These are phyloP conservation scores for Debaryomyces sp. DNA, from an alignment of 1,139 yeast genomes.

Conservation along the genomic window DNA sequence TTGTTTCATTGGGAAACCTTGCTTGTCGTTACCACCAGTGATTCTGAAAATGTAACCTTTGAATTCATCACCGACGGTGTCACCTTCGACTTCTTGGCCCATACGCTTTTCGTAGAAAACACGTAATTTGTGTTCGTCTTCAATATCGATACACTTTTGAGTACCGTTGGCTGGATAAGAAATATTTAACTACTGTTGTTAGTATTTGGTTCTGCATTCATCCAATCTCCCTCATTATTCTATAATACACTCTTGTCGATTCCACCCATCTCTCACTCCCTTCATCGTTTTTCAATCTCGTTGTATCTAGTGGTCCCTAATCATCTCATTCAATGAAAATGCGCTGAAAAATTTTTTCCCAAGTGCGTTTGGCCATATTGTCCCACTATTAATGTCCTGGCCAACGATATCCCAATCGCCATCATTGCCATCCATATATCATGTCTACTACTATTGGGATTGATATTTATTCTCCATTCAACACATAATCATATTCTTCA, in stretches of 20 bases:
- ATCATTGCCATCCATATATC: background rate
- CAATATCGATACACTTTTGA: slow-evolving; percentile 96
- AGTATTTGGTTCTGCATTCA: background rate
- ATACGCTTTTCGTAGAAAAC: slow-evolving; percentile 99
- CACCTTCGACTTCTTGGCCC: slow-evolving; percentile 99
- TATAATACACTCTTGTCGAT: background rate
- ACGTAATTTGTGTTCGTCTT: slow-evolving; percentile 99
- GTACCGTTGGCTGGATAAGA: slow-evolving; percentile 99
- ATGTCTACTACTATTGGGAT: background rate
- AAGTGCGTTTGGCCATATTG: background rate
- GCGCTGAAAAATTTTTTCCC: background rate
- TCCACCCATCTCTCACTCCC: background rate
- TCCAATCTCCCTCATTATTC: background rate
- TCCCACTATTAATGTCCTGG: background rate
- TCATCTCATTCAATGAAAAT: background rate
- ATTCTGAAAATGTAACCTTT: slow-evolving; percentile 99
- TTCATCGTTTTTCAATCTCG: background rate
- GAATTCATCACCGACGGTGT: slow-evolving; percentile 97
- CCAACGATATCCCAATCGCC: background rate
- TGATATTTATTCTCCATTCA: background rate
- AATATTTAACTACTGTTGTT: slow-evolving; percentile 78
- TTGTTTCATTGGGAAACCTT: slow-evolving; percentile 99
- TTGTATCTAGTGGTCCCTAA: background rate
- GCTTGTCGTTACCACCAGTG: slow-evolving; percentile 99
- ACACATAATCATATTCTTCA: background rate